Percentiles rank a stretch among this genome's conserved stretches.
These are phyloP conservation scores for Narthecium ossifragum DNA, from an alignment of 106 monocot species.

Conservation along the genomic window DNA sequence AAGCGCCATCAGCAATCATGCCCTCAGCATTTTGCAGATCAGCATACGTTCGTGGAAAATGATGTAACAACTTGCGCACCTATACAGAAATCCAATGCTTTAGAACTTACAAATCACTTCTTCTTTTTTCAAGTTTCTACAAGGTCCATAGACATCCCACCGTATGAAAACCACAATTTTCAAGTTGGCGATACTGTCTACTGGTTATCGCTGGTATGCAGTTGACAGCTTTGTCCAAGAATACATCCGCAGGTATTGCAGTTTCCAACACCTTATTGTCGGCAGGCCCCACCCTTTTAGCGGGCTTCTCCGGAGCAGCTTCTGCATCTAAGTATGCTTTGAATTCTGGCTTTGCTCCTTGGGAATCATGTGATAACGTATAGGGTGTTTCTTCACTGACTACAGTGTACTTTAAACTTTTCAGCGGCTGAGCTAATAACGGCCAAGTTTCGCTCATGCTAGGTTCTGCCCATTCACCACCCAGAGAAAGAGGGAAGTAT, in stretches of 20 bases:
- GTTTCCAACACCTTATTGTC: neutral
- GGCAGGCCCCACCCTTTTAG: constrained; percentile 5
- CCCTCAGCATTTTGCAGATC: constrained; percentile 62
- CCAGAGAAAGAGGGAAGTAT: constrained; percentile 11
- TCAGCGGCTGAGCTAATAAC: constrained; percentile 12
- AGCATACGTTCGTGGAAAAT: constrained; percentile 95
- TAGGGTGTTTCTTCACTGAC: constrained; percentile 2
- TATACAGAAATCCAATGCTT: constrained; percentile 14
- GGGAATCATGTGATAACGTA: constrained; percentile 12
- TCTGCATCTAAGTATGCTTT: constrained; percentile 9
- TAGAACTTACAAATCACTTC: too few species aligned
- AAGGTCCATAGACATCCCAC: constrained; percentile 21
- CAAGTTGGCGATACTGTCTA: constrained; percentile 49
- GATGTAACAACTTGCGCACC: constrained; percentile 86
- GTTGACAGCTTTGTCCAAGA: constrained; percentile 52
- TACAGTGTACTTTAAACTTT: constrained; percentile 5
- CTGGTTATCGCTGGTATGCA: constrained; percentile 41
- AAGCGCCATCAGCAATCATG: constrained; percentile 59
- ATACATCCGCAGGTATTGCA: constrained; percentile 8
- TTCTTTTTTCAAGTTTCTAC: too few species aligned
- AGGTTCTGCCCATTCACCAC: constrained; percentile 2
- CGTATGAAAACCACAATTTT: constrained; percentile 78
- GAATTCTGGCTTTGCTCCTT: constrained; percentile 13
- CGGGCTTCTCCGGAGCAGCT: constrained; percentile 15
- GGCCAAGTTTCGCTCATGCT: constrained; percentile 21